Conservation (phyloP, 345 rosid genomes). For the Corymbia maculata region DNA sequence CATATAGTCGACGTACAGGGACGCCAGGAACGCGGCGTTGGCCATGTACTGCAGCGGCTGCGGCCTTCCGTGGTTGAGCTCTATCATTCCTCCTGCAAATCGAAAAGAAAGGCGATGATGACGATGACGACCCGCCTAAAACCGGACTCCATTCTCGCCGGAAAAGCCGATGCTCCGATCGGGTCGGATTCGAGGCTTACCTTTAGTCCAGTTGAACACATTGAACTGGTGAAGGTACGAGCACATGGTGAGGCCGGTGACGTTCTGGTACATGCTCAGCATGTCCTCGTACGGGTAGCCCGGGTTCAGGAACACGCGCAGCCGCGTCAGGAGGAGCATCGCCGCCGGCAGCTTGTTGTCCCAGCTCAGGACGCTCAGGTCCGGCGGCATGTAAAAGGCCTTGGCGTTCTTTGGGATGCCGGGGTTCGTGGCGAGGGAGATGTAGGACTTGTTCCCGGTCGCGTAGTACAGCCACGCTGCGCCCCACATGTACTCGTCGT, state of each 20-base stretch:
- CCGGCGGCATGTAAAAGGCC: slow-evolving; percentile 33
- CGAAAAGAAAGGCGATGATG: too few species aligned
- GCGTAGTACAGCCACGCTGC: slow-evolving; percentile 83
- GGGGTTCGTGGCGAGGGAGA: slow-evolving; percentile 40
- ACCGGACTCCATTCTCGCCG: neutral
- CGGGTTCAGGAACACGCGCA: slow-evolving; percentile 57
- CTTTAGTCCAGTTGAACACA: slow-evolving; percentile 68
- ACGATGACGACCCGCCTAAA: neutral
- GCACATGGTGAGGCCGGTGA: slow-evolving; percentile 60
- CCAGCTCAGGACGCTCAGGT: slow-evolving; percentile 50
- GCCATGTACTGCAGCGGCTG: slow-evolving; percentile 58
- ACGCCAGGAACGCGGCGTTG: slow-evolving; percentile 70
- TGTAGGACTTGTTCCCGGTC: slow-evolving; percentile 59
- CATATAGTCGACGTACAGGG: slow-evolving; percentile 66
- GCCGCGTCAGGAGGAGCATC: slow-evolving; percentile 73
- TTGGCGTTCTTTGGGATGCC: slow-evolving; percentile 43
- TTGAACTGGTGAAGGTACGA: slow-evolving; percentile 54
- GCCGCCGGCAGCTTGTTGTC: slow-evolving; percentile 91
- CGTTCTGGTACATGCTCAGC: slow-evolving; percentile 62
- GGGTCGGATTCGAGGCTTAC: slow-evolving; percentile 3
- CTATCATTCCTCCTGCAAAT: slow-evolving; percentile 57
- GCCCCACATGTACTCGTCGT: slow-evolving; percentile 83
- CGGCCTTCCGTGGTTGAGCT: slow-evolving; percentile 42
- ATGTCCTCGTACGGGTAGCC: slow-evolving; percentile 87
- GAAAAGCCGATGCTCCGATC: neutral